These are phyloP conservation scores for Arctium minus DNA, from an alignment of 129 eudicot species.

Conservation along the genomic window DNA sequence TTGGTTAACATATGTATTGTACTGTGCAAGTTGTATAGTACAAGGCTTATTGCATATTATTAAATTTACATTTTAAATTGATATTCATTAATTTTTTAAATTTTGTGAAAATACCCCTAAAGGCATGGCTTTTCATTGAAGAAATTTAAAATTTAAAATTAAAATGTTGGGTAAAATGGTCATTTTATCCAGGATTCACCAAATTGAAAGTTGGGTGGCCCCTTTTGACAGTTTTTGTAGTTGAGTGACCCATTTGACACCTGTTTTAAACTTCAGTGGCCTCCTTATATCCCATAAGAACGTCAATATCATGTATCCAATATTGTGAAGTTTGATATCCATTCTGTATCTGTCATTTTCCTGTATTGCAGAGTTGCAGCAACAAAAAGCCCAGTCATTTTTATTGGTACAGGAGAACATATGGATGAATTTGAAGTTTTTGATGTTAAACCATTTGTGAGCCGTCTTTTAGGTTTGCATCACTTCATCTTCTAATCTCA, in stretches of 20 bases:
- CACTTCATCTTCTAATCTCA: background rate
- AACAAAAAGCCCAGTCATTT: constrained; percentile 87
- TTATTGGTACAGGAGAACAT: constrained; percentile 98
- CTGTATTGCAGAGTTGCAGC: constrained; percentile 87
- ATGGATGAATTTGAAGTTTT: constrained; percentile 95
- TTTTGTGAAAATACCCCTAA: too few relatives aligned
- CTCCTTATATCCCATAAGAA: background rate
- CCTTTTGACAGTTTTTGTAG: background rate
- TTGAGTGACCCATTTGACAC: background rate
- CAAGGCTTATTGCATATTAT: too few relatives aligned
- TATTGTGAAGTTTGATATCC: background rate
- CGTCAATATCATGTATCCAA: background rate
- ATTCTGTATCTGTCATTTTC: background rate
- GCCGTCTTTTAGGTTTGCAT: constrained; percentile 84
- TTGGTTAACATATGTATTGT: too few relatives aligned
- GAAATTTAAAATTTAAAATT: too few relatives aligned
- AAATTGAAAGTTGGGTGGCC: background rate
- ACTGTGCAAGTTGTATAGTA: too few relatives aligned
- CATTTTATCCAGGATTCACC: background rate
- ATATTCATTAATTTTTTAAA: too few relatives aligned
- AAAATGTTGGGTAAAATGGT: background rate
- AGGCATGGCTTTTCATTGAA: too few relatives aligned
- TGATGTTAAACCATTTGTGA: constrained; percentile 89
- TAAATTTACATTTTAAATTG: too few relatives aligned
- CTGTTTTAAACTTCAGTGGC: background rate